These are phyloP conservation scores for Botryotinia convoluta DNA, from an alignment of 2,329 filamentous ascomycete species.

Conservation along the genomic window DNA sequence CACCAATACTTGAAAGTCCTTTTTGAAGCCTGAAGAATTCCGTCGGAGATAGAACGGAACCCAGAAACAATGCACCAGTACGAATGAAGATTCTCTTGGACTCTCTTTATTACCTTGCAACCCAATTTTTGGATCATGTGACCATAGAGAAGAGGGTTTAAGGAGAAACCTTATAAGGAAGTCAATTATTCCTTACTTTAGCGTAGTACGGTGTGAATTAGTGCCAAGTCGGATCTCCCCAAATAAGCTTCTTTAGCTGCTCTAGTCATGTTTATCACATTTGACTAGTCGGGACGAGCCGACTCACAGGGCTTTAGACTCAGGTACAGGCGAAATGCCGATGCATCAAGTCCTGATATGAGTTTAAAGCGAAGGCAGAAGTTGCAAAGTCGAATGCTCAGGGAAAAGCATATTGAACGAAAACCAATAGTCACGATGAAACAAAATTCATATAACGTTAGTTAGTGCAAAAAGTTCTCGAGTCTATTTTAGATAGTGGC, in stretches of 20 bases:
- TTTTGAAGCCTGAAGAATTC: neutral
- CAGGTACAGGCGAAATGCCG: neutral
- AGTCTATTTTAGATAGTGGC: neutral
- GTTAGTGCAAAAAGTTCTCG: neutral
- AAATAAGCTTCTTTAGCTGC: neutral
- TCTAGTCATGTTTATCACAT: neutral
- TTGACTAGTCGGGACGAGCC: neutral
- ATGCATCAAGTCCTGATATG: neutral
- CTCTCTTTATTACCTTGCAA: neutral
- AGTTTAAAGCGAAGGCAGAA: neutral
- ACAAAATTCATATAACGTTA: neutral
- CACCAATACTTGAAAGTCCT: neutral
- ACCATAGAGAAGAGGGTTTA: neutral
- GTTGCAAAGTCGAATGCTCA: neutral
- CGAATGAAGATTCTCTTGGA: neutral
- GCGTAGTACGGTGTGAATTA: neutral
- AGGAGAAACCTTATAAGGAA: neutral
- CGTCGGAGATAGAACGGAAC: neutral
- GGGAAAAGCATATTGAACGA: neutral
- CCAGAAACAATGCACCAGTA: neutral
- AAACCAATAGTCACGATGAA: neutral
- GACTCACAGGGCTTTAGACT: neutral
- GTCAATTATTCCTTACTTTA: neutral
- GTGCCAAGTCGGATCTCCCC: constrained; percentile 14
- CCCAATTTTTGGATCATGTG: neutral